These are phyloP conservation scores for Discostella stelligera DNA, from an alignment of 352 stramenopile genomes.

Conservation along the genomic window DNA sequence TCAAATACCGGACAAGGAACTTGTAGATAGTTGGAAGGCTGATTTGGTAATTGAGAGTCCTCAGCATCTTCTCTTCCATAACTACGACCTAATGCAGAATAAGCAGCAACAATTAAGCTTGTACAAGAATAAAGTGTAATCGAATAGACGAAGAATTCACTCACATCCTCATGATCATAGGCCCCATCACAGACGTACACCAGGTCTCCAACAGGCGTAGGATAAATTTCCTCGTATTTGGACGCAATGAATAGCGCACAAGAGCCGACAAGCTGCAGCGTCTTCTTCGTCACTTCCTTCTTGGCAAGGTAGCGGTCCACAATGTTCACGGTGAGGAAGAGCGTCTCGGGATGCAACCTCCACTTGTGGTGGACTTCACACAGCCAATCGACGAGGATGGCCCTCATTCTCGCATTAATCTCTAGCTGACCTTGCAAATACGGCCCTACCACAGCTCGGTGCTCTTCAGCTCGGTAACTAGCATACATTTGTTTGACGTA, in stretches of 20 bases:
- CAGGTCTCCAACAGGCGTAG: constrained; percentile 93
- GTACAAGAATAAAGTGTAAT: not conserved
- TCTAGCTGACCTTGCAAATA: constrained; percentile 92
- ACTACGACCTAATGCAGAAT: constrained; percentile 58
- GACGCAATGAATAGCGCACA: constrained; percentile 94
- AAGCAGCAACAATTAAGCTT: not conserved
- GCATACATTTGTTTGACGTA: constrained; percentile 90
- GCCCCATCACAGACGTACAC: constrained; percentile 97
- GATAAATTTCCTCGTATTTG: constrained; percentile 99
- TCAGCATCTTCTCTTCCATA: constrained; percentile 96
- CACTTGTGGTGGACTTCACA: constrained; percentile 98
- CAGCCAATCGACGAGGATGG: constrained; percentile 99
- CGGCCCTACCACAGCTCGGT: constrained; percentile 71
- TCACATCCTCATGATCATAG: constrained; percentile 87
- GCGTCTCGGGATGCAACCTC: constrained; percentile 92
- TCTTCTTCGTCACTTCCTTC: constrained; percentile 86
- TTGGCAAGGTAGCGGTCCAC: constrained; percentile 96
- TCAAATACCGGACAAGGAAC: constrained; percentile 95
- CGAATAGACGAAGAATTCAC: constrained; percentile 11
- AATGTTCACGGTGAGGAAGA: constrained; percentile 98
- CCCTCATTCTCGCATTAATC: constrained; percentile 98
- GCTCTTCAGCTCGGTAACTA: constrained; percentile 85
- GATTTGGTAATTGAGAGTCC: constrained; percentile 93
- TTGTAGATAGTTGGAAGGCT: constrained; percentile 92
- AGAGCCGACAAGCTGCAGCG: constrained; percentile 97